A percentile compares a stretch with the other conserved stretches of the same genome.
Conservation (phyloP, 2,329 filamentous ascomycete species). For the Pseudogymnoascus sp. region DNA sequence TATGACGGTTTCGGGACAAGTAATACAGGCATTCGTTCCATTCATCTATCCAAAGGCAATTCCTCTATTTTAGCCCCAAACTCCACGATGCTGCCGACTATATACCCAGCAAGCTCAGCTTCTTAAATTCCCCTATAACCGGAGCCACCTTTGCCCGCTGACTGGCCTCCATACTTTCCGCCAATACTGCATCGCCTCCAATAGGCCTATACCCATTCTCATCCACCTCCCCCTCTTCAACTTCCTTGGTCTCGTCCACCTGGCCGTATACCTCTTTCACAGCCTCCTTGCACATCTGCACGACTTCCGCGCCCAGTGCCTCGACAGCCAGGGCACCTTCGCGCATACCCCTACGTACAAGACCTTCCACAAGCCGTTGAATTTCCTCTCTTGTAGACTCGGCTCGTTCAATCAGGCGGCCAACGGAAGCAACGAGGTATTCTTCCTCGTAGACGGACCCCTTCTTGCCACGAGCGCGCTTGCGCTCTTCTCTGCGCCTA, state of each 20-base stretch:
- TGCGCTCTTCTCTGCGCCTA: constrained; percentile 82
- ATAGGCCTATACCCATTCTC: constrained; percentile 23
- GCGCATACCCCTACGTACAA: constrained; percentile 76
- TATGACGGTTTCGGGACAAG: not conserved
- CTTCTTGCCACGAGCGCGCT: constrained; percentile 89
- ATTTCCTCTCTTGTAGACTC: constrained; percentile 68
- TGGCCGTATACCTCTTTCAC: constrained; percentile 63
- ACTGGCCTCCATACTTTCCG: constrained; percentile 26
- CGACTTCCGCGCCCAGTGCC: constrained; percentile 64
- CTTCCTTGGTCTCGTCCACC: constrained; percentile 16
- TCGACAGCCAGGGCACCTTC: constrained; percentile 78
- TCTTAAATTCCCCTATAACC: constrained; percentile 34
- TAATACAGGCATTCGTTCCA: not conserved
- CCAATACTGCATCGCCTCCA: constrained; percentile 28
- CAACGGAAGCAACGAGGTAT: constrained; percentile 84
- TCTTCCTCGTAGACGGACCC: constrained; percentile 97
- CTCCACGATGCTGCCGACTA: constrained; percentile 1
- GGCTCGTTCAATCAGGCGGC: constrained; percentile 74
- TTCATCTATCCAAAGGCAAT: constrained; percentile 1
- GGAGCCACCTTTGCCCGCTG: constrained; percentile 26
- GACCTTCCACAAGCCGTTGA: constrained; percentile 64
- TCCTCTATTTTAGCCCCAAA: constrained; percentile 7
- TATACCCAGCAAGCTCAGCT: constrained; percentile 33
- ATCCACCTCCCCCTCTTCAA: constrained; percentile 23
- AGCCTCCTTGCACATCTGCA: constrained; percentile 59